phyloP scores from a whole-genome alignment of 768 basidiomycete species.

The Sarcodon sp. region DNA sequence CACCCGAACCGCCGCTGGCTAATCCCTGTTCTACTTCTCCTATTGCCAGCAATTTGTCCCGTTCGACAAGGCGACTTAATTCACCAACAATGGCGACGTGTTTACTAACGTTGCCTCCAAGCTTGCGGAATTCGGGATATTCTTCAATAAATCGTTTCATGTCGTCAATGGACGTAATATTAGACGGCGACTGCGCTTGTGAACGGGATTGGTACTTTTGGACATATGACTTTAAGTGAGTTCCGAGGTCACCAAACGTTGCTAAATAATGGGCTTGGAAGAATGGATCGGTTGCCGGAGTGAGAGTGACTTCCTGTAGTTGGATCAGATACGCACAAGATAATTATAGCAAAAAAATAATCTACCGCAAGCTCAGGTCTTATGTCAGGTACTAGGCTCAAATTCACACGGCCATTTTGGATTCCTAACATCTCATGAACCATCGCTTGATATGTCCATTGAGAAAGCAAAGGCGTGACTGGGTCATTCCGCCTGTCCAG shows the following conservation, averaged over 20 bases:
- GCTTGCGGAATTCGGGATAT: slow-evolving; percentile 92
- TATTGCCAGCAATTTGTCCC: slow-evolving; percentile 76
- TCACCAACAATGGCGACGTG: slow-evolving; percentile 97
- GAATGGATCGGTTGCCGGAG: slow-evolving; percentile 85
- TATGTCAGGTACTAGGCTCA: slow-evolving; percentile 76
- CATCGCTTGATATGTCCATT: slow-evolving; percentile 99
- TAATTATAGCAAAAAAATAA: neutral
- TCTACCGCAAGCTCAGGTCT: slow-evolving; percentile 73
- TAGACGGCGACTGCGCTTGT: slow-evolving; percentile 57
- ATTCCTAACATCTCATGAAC: slow-evolving; percentile 94
- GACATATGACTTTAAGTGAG: slow-evolving; percentile 84
- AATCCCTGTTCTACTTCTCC: slow-evolving; percentile 96
- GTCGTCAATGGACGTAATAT: slow-evolving; percentile 88
- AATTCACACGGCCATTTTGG: slow-evolving; percentile 84
- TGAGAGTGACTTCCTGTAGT: slow-evolving; percentile 82
- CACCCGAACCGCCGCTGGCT: slow-evolving; percentile 72
- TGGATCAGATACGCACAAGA: neutral
- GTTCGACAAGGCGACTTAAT: slow-evolving; percentile 78
- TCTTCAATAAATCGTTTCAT: slow-evolving; percentile 99
- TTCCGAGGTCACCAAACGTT: slow-evolving; percentile 95
- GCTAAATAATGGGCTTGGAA: slow-evolving; percentile 83
- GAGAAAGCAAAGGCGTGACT: slow-evolving; percentile 88
- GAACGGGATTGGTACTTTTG: slow-evolving; percentile 83
- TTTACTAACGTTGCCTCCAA: slow-evolving; percentile 97
- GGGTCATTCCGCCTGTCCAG: slow-evolving; percentile 95